A percentile compares a stretch with the other conserved stretches of the same genome.
These are phyloP conservation scores for Ambrosia trifida DNA, from an alignment of 129 eudicot genomes.

Conservation along the genomic window DNA sequence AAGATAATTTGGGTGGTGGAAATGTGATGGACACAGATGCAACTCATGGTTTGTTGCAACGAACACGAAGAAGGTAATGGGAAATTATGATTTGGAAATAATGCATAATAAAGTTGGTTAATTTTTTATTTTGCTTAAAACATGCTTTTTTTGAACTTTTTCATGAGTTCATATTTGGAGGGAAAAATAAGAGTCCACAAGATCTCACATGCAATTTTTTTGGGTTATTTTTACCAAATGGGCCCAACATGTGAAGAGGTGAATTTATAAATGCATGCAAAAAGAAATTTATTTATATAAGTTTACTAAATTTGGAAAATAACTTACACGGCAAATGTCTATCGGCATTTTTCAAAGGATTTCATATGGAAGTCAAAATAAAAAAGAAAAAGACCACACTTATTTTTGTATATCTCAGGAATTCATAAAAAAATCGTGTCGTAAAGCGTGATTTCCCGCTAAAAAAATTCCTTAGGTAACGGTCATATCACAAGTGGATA, in stretches of 20 bases:
- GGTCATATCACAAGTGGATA: no score
- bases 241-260: neutral
- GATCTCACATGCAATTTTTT: neutral
- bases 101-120: neutral
- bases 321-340: no score
- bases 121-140: neutral
- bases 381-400: no score
- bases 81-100: slow-evolving; percentile 5
- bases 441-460: no score
- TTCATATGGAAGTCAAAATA: no score
- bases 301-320: no score
- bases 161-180: neutral
- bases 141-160: neutral
- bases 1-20: slow-evolving; percentile 33
- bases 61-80: slow-evolving; percentile 63
- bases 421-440: no score
- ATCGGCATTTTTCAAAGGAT: no score
- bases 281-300: neutral
- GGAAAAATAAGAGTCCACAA: neutral
- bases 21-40: slow-evolving; percentile 22
- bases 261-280: neutral
- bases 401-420: no score
- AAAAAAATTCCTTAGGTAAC: no score
- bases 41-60: slow-evolving; percentile 40
- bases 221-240: neutral